Base-by-base conservation (phyloP, 1,284 basidiomycete genomes). In the Cutaneotrichosporon cutaneum region DNA sequence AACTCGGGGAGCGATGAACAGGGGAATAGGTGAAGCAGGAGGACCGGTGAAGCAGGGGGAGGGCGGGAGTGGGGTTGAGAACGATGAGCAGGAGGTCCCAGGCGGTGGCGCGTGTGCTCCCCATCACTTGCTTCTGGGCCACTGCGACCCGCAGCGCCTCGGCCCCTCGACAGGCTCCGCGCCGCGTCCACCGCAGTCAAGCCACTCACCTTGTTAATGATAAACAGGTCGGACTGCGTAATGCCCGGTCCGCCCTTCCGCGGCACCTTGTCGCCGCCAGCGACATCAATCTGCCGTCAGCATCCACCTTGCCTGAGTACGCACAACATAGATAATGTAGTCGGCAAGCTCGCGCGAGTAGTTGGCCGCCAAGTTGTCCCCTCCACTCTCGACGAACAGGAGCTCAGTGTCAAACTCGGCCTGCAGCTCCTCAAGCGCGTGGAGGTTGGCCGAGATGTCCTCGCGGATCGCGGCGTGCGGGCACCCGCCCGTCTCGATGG, bases 241-340 rank as follows among this genome's bases (percentile, higher is more conserved):
- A 97, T 95, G 14, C 95, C 95, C 2, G 95, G 95, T 1, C 95
- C 95, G 7, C 96, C 95, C 82, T 99, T 99, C 33, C 95, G 84
- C 11, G 95, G 95, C 66, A 99, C 95, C 81, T 99, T 99, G 81
- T 99, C 96, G 0, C 95, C 95, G 27, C 95, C 95, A 82, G 83
- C 81, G 10, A 85, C 84, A 66, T 85, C 85, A 62, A 85, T 85
- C 69, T 83, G 69, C n/a, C 9, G 51, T 58, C 14, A 22, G 54
- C 21, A 42, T 24, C 24, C 53, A 16, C 24, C 22, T 2, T 30
- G 2, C 21, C 16, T 21, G 9, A 13, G 11, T 24, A 55, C 85
- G 72, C 68, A 93, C 92, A 45, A 94, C 92, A 78, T 94, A 94
- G 75, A 96, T 92, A 76, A 98, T 97, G 76, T 94, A 98, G 78